Evolutionary conservation across 1,284 basidiomycete genomes (phyloP).

Genomic region (Psilocybe mexicana): DNA sequence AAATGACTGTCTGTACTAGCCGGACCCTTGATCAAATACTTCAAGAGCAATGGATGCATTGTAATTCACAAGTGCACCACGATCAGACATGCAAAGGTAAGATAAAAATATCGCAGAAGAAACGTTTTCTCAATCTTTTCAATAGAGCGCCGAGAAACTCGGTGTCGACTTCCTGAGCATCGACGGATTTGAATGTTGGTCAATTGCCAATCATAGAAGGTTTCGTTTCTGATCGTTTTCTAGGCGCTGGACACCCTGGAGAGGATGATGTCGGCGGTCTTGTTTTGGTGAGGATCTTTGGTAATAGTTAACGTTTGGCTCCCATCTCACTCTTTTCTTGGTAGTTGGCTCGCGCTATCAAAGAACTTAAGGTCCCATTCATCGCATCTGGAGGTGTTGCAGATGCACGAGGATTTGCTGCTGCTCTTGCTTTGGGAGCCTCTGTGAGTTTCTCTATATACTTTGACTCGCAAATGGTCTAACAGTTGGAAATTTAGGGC

Average conservation of each 20-base stretch:
- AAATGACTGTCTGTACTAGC: constrained; percentile 41
- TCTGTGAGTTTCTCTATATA: constrained; percentile 48
- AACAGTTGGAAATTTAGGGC: constrained; percentile 48
- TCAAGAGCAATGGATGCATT: constrained; percentile 76
- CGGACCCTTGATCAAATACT: constrained; percentile 76
- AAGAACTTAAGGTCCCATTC: constrained; percentile 84
- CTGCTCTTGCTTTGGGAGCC: constrained; percentile 83
- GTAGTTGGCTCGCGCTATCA: constrained; percentile 84
- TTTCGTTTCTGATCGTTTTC: constrained; percentile 4
- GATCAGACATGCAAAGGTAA: constrained; percentile 82
- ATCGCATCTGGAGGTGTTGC: constrained; percentile 90
- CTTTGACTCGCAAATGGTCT: not conserved
- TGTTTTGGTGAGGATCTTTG: constrained; percentile 63
- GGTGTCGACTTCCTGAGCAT: constrained; percentile 88
- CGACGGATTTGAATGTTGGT: constrained; percentile 85
- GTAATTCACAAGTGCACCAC: constrained; percentile 94
- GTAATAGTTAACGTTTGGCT: not conserved
- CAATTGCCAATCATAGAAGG: not conserved
- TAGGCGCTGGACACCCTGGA: constrained; percentile 91
- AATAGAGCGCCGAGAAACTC: constrained; percentile 69
- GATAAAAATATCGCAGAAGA: not conserved
- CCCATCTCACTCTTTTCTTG: not conserved
- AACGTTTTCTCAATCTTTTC: not conserved
- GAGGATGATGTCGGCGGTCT: constrained; percentile 93
- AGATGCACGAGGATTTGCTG: constrained; percentile 81